Evolutionary conservation across 192 early-diverging fungal species (phyloP), one percentile per base, ranked within the genome.

Genomic region (Irineochytrium annulatum): DNA sequence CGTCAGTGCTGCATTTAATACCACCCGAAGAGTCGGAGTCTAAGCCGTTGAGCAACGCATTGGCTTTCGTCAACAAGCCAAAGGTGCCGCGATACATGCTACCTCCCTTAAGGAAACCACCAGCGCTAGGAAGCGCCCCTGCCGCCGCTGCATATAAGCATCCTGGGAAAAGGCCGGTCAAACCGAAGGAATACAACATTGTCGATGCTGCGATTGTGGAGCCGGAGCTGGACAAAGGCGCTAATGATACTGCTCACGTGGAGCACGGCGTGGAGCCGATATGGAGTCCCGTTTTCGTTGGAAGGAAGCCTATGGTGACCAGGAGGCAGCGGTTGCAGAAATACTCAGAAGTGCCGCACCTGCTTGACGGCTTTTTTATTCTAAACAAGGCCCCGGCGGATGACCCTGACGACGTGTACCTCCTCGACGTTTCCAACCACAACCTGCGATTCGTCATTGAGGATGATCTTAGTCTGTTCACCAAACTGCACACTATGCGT

Each of bases 381-480:
- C 66, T 82, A 3, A 77, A 74, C 41, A 64, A 67, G 39, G 72
- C 75, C 2, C 65, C 65, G 4, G 76, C 73, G 6, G 65, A 75
- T 17, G 67, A 80, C 45, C 80, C 80, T 4, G 58, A 71, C 1
- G 56, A 75, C 57, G 80, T 80, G 2, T 82, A 68, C 57, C 28
- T 55, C 20, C 58, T 82, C 1, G 71, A 82, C 57, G 45, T 77
- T 4, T 44, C 68, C 3, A 59, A 63, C 16, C 26, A 58, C n/a
- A 35, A 65, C 6, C 67, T 82, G 14, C 63, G 67, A 29, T 74
- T 60, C 55, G 80, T 82, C 27, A 69, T 82, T 51, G 73, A 80
- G 24, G 75, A 79, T 45, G 80, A 82, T 46, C 49, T 80, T 57
- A 32, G 61, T 14, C 55, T 82, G 64, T 82, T 82, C 62, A 60